Conservation (phyloP, 495 filamentous ascomycete genomes). For the Talaromyces trachyspermus region DNA sequence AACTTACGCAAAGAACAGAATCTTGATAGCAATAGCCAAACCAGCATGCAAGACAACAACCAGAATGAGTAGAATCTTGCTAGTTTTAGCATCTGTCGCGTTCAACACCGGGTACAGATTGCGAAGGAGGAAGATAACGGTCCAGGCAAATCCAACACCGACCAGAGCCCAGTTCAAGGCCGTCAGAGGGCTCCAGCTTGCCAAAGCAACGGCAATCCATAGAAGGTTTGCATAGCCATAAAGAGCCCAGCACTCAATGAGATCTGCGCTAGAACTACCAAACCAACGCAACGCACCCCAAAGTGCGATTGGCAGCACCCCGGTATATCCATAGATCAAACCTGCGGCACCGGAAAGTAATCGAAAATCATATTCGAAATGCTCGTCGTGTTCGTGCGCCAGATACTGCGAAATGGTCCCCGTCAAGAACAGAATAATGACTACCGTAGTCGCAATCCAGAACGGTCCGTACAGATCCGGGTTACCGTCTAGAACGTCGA, state of each 20-base stretch:
- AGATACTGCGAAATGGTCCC: constrained; percentile 92
- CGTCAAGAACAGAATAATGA: constrained; percentile 89
- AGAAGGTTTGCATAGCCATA: constrained; percentile 95
- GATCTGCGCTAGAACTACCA: constrained; percentile 67
- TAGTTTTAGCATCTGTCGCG: constrained; percentile 85
- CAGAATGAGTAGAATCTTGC: constrained; percentile 75
- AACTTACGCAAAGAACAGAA: constrained; percentile 83
- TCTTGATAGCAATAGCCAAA: constrained; percentile 85
- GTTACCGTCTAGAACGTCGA: constrained; percentile 95
- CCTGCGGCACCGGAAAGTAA: constrained; percentile 78
- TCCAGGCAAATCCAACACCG: constrained; percentile 78
- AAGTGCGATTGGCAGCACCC: constrained; percentile 70
- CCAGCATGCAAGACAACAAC: constrained; percentile 82
- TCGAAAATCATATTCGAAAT: constrained; percentile 81
- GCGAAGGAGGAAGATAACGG: constrained; percentile 77
- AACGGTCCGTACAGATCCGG: constrained; percentile 93
- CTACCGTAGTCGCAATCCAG: constrained; percentile 97
- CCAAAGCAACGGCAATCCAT: constrained; percentile 91
- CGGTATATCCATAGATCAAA: constrained; percentile 89
- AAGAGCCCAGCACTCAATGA: constrained; percentile 87
- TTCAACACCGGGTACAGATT: constrained; percentile 92
- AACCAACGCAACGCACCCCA: constrained; percentile 93
- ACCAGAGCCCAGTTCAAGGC: constrained; percentile 93
- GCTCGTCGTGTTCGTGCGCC: constrained; percentile 48
- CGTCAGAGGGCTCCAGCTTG: constrained; percentile 76